Base-by-base conservation (phyloP, 306 rosid genomes). In the Canavalia ensiformis region DNA sequence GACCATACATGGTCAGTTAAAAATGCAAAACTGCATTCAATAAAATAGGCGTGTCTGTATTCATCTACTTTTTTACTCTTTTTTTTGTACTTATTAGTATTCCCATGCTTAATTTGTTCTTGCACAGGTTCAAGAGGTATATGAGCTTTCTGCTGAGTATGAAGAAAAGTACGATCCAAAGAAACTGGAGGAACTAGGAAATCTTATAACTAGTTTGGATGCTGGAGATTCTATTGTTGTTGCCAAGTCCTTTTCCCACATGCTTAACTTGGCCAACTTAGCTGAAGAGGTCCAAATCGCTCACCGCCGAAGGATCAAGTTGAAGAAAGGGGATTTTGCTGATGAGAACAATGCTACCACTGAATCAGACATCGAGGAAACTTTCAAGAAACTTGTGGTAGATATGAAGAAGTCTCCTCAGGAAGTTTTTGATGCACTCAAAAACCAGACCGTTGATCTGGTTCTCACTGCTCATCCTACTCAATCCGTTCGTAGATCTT, bases 401-500 rank as follows among this genome's bases (percentile, higher is more conserved):
- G 82, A 86, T 7, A 13, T 90, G 63, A 91, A 90, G 6, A 94
- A 94, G 84, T 86, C 97, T 4, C 98, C 98, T 45, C 91, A 92
- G 76, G 97, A 94, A 82, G 95, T 94, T 72, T 94, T 92, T 79
- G 92, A 92, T 74, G 97, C 92, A 62, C 82, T 94, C 60, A 92
- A 92, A 82, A 94, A 94, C 81, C 98, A 94, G 89, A 94, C 98
- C 30, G 89, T 94, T 33, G 98, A 94, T 86, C 88, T 94, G 62
- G 98, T 94, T 84, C 89, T 94, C 67, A 94, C 97, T 74, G 98
- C 98, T 71, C 98, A 94, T 88, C 98, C 98, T 55, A 94, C 98
- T 44, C 98, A 94, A 83, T 92, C 98, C 0, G 89, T 94, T 58
- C 98, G 98, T 58, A 85, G 98, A 85, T 94, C 98, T 77, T 88